Evolutionary conservation across 805 yeast genomes (phyloP), one percentile per base, ranked within the genome.

Genomic region (Starmerella bacillaris): DNA sequence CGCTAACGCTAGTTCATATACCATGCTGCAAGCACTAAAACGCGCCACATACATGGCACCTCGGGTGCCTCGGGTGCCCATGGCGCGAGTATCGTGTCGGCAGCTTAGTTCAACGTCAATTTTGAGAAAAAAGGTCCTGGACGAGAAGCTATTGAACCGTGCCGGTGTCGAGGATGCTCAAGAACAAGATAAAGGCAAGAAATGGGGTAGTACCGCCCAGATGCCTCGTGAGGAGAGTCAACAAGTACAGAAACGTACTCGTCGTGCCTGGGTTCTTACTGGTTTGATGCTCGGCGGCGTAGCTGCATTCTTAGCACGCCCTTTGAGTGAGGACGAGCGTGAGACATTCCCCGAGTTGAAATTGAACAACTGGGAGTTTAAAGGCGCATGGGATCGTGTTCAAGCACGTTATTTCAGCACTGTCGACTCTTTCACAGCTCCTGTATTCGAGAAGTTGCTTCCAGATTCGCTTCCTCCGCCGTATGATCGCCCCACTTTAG

Each of bases 391-490:
- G 61, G 64, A 62, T 18, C 69, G 99, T 53, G 66, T 78, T 46
- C 64, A 56, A 43, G 72, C 72, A 38, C 72, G 99, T 60, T 65
- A 76, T 40, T 64, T 72, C 38, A 74, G 80, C 28, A 65, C 80
- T 40, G 75, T 83, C 54, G 73, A 75, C 31, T 76, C 77, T 43
- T 86, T 86, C 63, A 73, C 78, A 42, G 96, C 86, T 46, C 98
- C 99, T 9, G 92, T 80, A 14, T 82, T 78, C 55, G 92, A 83
- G 41, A 83, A 83, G 55, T 69, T 89, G 51, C 69, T 92, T 48
- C 98, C 98, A 35, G 93, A 92, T 33, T 84, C 94, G 21, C 79
- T 92, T 22, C 75, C 75, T 6, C 86, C 79, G 49, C 92, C 86
- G 36, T 83, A 83, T 58, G 77, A 83, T 54, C 76, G 93, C 51